phyloP scores from a whole-genome alignment of 495 filamentous ascomycete species.

The Penicillium cataractarum region DNA sequence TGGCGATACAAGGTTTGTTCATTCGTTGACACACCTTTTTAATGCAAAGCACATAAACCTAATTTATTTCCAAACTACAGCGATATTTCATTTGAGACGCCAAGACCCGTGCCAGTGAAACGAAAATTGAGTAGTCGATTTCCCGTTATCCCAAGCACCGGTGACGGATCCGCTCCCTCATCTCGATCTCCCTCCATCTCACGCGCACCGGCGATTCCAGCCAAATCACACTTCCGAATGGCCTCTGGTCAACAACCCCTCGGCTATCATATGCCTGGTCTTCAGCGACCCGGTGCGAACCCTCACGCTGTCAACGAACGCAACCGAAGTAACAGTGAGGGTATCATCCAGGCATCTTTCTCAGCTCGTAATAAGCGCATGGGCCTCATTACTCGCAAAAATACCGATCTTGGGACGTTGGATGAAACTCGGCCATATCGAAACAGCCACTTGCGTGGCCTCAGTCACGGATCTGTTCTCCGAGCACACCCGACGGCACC shows the following conservation, averaged over 20 bases:
- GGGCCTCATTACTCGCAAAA: slow-evolving; percentile 80
- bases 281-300: slow-evolving; percentile 68
- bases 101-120: slow-evolving; percentile 73
- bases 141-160: slow-evolving; percentile 73
- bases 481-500: slow-evolving; percentile 52
- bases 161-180: slow-evolving; percentile 47
- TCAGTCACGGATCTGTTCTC: slow-evolving; percentile 80
- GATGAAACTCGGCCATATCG: slow-evolving; percentile 73
- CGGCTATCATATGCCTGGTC: slow-evolving; percentile 56
- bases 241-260: slow-evolving; percentile 68
- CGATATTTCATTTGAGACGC: slow-evolving; percentile 65
- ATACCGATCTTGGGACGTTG: slow-evolving; percentile 72
- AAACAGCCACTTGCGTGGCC: slow-evolving; percentile 78
- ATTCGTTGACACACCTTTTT: no score
- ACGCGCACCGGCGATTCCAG: slow-evolving; percentile 72
- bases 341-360: slow-evolving; percentile 63
- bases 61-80: slow-evolving; percentile 29
- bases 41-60: background rate
- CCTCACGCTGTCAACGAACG: slow-evolving; percentile 75
- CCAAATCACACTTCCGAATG: slow-evolving; percentile 76
- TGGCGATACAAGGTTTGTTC: slow-evolving; percentile 65
- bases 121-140: slow-evolving; percentile 78
- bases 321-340: slow-evolving; percentile 89
- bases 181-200: slow-evolving; percentile 66
- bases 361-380: slow-evolving; percentile 70